Conservation (phyloP, 2,329 filamentous ascomycete genomes). For the Anisogramma anomala region DNA sequence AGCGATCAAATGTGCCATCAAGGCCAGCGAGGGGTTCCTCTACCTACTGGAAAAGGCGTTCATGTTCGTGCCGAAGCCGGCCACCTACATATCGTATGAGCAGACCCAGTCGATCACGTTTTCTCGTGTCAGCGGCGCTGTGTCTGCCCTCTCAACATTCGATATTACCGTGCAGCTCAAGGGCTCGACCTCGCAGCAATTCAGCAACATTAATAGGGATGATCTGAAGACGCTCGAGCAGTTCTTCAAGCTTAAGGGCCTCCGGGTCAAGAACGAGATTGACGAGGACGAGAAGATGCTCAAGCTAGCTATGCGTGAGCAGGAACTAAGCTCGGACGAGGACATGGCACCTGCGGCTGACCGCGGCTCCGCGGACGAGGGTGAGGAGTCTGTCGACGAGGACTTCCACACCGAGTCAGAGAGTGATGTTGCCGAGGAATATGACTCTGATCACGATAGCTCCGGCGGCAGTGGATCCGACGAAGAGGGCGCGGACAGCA, state of each 20-base stretch:
- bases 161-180: constrained; percentile 93
- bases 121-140: constrained; percentile 85
- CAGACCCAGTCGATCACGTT: constrained; percentile 86
- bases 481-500: constrained; percentile 49
- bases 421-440: constrained; percentile 93
- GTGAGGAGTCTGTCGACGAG: constrained; percentile 89
- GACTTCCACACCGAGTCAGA: constrained; percentile 91
- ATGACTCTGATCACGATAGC: constrained; percentile 82
- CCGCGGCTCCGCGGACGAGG: constrained; percentile 87
- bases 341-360: constrained; percentile 59
- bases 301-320: constrained; percentile 70
- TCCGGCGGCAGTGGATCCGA: constrained; percentile 59
- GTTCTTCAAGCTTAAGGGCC: constrained; percentile 92
- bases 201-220: constrained; percentile 98
- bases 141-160: constrained; percentile 89
- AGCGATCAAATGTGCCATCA: constrained; percentile 99
- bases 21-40: constrained; percentile 93
- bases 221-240: constrained; percentile 93
- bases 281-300: constrained; percentile 78
- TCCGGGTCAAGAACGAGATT: constrained; percentile 98
- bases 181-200: constrained; percentile 81
- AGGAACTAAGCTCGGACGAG: constrained; percentile 75
- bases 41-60: constrained; percentile 98
- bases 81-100: constrained; percentile 93
- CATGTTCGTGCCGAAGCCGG: constrained; percentile 97